Evolutionary conservation across 495 filamentous ascomycete species (phyloP).

Genomic region (Penicillium parvum): DNA sequence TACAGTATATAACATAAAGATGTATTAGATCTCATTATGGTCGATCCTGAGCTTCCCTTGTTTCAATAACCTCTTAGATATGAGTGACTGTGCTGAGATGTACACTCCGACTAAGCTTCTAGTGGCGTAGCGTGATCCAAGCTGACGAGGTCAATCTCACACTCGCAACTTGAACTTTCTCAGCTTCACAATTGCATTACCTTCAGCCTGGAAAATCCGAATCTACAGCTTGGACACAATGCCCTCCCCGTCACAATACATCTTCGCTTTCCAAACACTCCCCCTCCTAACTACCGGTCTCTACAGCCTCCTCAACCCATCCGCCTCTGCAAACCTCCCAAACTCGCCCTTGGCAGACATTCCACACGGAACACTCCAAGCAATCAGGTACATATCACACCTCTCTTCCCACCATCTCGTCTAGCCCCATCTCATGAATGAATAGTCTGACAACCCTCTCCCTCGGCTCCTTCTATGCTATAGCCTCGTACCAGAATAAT

Average conservation of each 20-base stretch:
- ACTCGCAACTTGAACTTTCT: neutral
- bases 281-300: conserved; percentile 19
- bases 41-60: too few relatives aligned
- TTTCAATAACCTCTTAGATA: too few relatives aligned
- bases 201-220: neutral
- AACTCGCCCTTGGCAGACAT: conserved; percentile 15
- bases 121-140: neutral
- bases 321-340: conserved; percentile 6
- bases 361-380: conserved; percentile 18
- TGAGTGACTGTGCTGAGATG: too few relatives aligned
- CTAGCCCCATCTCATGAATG: neutral
- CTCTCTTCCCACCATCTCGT: too few relatives aligned
- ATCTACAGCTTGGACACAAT: neutral
- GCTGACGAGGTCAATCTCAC: neutral
- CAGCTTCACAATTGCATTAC: neutral
- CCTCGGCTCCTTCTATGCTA: conserved; percentile 18
- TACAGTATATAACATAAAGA: too few relatives aligned
- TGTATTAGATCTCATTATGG: too few relatives aligned
- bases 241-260: conserved; percentile 5
- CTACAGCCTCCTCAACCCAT: conserved; percentile 16
- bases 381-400: conserved; percentile 16
- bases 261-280: conserved; percentile 21
- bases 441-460: conserved; percentile 19
- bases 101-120: neutral
- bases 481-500: conserved; percentile 24